Evolutionary conservation across 2,329 filamentous ascomycete species (phyloP).

Genomic region (Diplodia seriata): DNA sequence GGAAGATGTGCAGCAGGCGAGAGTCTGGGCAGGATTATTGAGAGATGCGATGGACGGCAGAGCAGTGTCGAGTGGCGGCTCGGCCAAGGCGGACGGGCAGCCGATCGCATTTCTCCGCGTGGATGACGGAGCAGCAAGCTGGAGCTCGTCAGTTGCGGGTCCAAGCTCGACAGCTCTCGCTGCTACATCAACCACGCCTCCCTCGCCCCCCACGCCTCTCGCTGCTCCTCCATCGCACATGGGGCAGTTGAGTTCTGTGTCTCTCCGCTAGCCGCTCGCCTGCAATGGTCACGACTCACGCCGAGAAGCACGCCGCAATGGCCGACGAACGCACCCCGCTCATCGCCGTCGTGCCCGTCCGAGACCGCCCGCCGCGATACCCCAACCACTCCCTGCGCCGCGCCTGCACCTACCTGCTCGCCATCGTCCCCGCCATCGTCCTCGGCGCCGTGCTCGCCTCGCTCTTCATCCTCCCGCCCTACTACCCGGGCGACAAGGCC

Average conservation of each 20-base stretch:
- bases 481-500: conserved; percentile 42
- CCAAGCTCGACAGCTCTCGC: conserved; percentile 25
- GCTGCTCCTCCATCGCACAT: conserved; percentile 27
- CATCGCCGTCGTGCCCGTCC: conserved; percentile 66
- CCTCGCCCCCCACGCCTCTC: conserved; percentile 7
- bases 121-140: conserved; percentile 22
- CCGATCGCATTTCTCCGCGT: conserved; percentile 24
- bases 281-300: conserved; percentile 21
- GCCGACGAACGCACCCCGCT: conserved; percentile 69
- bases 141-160: conserved; percentile 28
- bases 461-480: conserved; percentile 47
- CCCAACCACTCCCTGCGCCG: conserved; percentile 66
- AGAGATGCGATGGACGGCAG: neutral
- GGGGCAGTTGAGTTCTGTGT: conserved; percentile 25
- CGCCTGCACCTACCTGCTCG: conserved; percentile 67
- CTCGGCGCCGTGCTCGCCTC: conserved; percentile 48
- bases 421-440: conserved; percentile 48
- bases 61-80: neutral
- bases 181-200: conserved; percentile 4
- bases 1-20: neutral
- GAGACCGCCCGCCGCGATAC: conserved; percentile 58
- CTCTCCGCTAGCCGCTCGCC: neutral
- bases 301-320: conserved; percentile 44
- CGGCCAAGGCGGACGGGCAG: conserved; percentile 16
- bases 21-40: neutral